phyloP scores from a whole-genome alignment of 1,284 basidiomycete species.

The Ustilago curta region DNA sequence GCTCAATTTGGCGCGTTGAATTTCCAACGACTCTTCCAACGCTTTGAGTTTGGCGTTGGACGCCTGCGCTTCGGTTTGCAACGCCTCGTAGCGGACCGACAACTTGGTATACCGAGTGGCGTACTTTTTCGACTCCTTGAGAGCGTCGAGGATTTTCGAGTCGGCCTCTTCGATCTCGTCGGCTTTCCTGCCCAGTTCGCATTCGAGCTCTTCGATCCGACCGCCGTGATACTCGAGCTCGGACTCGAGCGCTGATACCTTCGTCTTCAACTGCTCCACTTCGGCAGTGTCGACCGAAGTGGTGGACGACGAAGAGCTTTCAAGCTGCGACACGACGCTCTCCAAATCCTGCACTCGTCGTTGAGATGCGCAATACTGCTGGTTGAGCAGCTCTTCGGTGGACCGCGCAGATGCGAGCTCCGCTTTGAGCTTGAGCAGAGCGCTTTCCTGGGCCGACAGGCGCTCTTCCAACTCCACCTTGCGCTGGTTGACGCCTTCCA shows the following conservation, averaged over 20 bases:
- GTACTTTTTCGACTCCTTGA: constrained; percentile 59
- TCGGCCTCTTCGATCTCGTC: constrained; percentile 63
- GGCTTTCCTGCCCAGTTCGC: constrained; percentile 55
- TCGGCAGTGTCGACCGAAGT: neutral
- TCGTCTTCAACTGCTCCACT: neutral
- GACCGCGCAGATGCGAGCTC: constrained; percentile 17
- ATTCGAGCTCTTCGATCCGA: constrained; percentile 51
- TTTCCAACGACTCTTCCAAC: constrained; percentile 6
- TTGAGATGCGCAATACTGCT: constrained; percentile 31
- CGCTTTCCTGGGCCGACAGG: constrained; percentile 13
- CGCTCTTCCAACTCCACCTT: constrained; percentile 5
- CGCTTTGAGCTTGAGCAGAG: constrained; percentile 21
- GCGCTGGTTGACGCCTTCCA: neutral
- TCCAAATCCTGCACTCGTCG: constrained; percentile 30
- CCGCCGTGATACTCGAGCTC: constrained; percentile 24
- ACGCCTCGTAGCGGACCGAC: constrained; percentile 19
- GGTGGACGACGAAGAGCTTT: neutral
- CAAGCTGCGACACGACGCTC: constrained; percentile 8
- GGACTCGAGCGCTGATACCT: neutral
- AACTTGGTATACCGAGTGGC: constrained; percentile 35
- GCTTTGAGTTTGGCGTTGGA: neutral
- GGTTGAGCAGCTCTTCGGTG: constrained; percentile 42
- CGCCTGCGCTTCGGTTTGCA: constrained; percentile 18
- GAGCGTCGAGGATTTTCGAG: constrained; percentile 52
- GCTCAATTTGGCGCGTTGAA: neutral